Evolutionary conservation across 2,329 filamentous ascomycete genomes (phyloP).

Genomic region (Xylariaceae sp.): DNA sequence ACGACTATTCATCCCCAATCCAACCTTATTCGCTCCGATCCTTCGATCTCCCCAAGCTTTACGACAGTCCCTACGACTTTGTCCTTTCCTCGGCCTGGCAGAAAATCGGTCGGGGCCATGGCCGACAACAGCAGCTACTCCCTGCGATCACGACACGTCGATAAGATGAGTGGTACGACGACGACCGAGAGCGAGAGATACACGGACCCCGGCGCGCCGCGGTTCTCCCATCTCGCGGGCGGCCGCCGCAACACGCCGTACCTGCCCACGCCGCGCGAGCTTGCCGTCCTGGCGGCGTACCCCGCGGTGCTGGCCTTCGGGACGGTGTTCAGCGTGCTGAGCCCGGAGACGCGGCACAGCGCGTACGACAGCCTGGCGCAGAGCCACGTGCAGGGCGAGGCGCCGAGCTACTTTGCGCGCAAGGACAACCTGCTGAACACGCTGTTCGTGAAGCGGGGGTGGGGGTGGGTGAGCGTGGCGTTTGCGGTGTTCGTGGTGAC

Average conservation of each 20-base stretch:
- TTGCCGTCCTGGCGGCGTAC: constrained; percentile 63
- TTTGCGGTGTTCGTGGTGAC: constrained; percentile 67
- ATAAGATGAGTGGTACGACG: background rate
- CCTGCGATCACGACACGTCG: background rate
- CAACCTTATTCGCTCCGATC: too few species aligned
- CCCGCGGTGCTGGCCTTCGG: constrained; percentile 76
- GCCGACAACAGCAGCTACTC: background rate
- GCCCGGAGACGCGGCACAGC: constrained; percentile 62
- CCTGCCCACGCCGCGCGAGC: constrained; percentile 67
- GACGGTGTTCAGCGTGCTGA: constrained; percentile 73
- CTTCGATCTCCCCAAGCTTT: too few species aligned
- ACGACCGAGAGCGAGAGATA: constrained; percentile 8
- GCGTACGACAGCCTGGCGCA: constrained; percentile 61
- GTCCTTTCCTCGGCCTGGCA: background rate
- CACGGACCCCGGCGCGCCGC: too few species aligned
- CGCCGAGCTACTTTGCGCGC: constrained; percentile 85
- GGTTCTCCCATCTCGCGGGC: too few species aligned
- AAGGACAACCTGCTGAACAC: constrained; percentile 92
- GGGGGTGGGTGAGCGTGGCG: constrained; percentile 81
- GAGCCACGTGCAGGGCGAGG: constrained; percentile 51
- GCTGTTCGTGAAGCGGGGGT: constrained; percentile 91
- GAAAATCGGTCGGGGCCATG: too few species aligned
- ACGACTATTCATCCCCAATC: too few species aligned
- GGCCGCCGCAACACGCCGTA: constrained; percentile 47
- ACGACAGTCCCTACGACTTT: too few species aligned